Base-by-base conservation (phyloP, 805 yeast species). In the Cyberlindnera mycetangii region DNA sequence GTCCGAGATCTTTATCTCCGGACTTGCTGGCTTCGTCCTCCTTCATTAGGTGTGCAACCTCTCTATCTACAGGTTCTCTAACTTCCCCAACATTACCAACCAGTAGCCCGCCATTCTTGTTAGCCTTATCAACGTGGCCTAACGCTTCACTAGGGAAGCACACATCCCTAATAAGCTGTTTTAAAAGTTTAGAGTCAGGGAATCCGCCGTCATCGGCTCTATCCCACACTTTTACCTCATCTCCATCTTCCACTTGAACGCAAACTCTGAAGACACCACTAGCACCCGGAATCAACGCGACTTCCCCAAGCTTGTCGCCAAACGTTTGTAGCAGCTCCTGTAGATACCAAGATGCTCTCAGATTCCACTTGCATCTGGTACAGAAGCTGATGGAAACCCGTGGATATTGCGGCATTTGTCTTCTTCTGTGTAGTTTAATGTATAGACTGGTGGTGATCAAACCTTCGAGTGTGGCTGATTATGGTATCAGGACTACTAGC, bases 281-380 rank as follows among this genome's bases (percentile, higher is more conserved):
- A 44, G 65, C 58, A 42, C 71, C 59, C 57, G 88, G 72, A 36
- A 65, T 62, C 60, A 75, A 58, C 0, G 79, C 65, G 2, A 81
- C 75, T 44, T 82, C 84, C 14, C 80, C 81, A 7, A 80, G 56
- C 18, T 69, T 68, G 5, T 65, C 61, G 4, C 81, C 82, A 62
- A 88, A 89, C 0, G 97, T 89, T 56, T 85, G 88, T n/a, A 89
- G 65, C 1, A 89, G 67, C 62, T 89, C 97, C 60, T 86, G 96
- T 25, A 80, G 68, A 54, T 87, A 87, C 96, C 96, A 89, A 0
- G 87, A 75, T 2, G 96, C 95, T 11, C 97, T 68, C 37, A 87
- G 74, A 55, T 85, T 85, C 97, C 97, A 89, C 56, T 85, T 84
- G 69, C 97, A 89, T 58, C 76, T 78, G 31, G 85, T 83, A 60